Percentiles rank a stretch among this genome's conserved stretches.
These are phyloP conservation scores for Selenicereus undatus DNA, from an alignment of 148 eudicot genomes.

Conservation along the genomic window DNA sequence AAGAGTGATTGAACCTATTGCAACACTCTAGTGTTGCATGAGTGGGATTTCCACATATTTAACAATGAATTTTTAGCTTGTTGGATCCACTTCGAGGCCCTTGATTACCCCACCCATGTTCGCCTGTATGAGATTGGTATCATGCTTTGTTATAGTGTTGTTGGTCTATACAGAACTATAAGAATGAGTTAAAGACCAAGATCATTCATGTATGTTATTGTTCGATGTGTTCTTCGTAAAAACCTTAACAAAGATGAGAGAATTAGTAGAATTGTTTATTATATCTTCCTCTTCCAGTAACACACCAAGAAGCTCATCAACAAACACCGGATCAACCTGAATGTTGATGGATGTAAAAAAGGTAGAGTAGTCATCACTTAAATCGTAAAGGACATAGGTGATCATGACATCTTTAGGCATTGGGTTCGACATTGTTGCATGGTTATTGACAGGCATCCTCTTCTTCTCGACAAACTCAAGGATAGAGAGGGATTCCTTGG, in stretches of 20 bases:
- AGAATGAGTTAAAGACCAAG: too few relatives aligned
- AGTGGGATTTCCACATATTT: background rate
- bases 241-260: background rate
- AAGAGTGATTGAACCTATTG: background rate
- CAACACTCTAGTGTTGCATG: background rate
- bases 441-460: too few relatives aligned
- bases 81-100: too few relatives aligned
- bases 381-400: background rate
- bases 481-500: too few relatives aligned
- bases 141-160: too few relatives aligned
- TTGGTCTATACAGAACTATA: too few relatives aligned
- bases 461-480: too few relatives aligned
- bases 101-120: background rate
- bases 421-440: background rate
- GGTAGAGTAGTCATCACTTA: background rate
- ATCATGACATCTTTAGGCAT: background rate
- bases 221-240: too few relatives aligned
- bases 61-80: background rate
- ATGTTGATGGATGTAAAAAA: too few relatives aligned
- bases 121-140: background rate
- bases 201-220: too few relatives aligned
- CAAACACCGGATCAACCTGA: background rate
- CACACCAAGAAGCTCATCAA: background rate
- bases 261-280: background rate
- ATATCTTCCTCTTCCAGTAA: background rate